phyloP scores from a whole-genome alignment of 345 rosid genomes.

The Mallotus nudiflorus region DNA sequence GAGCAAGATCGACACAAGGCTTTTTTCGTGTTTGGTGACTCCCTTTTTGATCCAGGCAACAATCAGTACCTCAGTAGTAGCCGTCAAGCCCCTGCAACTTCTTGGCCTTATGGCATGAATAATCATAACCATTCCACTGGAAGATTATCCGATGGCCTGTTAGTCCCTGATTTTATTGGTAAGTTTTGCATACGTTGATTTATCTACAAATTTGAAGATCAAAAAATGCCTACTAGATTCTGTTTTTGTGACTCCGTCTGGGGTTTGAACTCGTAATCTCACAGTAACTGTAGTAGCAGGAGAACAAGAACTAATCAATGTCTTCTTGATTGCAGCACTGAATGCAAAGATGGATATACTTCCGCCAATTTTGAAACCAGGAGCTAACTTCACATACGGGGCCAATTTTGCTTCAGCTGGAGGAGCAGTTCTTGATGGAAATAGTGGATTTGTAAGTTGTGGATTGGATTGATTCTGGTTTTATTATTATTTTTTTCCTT shows the following conservation, averaged over 20 bases:
- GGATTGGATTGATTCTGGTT: no score
- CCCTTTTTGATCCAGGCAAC: neutral
- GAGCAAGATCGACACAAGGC: neutral
- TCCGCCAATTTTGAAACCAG: conserved; percentile 15
- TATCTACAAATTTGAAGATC: no score
- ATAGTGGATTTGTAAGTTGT: no score
- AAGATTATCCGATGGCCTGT: neutral
- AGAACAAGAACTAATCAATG: no score
- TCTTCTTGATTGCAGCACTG: neutral
- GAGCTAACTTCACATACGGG: conserved; percentile 15
- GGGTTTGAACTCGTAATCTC: no score
- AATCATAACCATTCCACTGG: neutral
- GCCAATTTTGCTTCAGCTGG: conserved; percentile 25
- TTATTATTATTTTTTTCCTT: no score
- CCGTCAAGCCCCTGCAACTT: neutral
- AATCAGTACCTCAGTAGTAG: neutral
- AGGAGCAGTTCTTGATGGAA: conserved; percentile 7
- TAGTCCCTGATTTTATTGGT: neutral
- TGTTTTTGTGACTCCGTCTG: no score
- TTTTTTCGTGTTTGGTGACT: neutral
- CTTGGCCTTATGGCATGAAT: neutral
- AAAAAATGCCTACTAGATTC: no score
- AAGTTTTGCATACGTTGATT: neutral
- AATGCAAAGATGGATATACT: conserved; percentile 5
- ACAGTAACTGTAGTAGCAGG: no score